Evolutionary conservation across 2,329 filamentous ascomycete species (phyloP), one percentile per base, ranked within the genome.

Genomic region (Scedosporium apiospermum): DNA sequence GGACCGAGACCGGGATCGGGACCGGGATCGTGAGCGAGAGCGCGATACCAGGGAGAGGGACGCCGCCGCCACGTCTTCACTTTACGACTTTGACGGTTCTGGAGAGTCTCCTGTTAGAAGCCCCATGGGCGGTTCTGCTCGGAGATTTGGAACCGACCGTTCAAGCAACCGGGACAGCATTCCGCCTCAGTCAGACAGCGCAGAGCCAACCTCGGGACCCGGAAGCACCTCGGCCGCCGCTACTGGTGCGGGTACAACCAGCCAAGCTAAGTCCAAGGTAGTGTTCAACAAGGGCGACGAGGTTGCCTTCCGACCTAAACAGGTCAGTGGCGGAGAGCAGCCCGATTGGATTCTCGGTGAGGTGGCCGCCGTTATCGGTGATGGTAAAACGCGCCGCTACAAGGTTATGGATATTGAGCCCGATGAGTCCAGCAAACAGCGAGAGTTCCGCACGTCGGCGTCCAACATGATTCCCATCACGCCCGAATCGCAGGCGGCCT

Each of bases 331-430:
- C 59, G 67, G 80, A 78, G 71, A 83, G 72, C 70, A 77, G 74
- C 67, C 69, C 21, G 87, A 89, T 67, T 89, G 86, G 80, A 93
- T 93, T 62, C 83, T 93, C 58, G 90, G 90, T 60, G 88, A 89
- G 64, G 90, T 93, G 60, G 88, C 89, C 64, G 84, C 85, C 61
- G 87, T 93, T 14, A 81, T 86, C 61, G 89, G 89, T 14, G 89
- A 93, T 64, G 88, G 88, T 62, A 92, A 91, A 72, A 88, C 86
- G 70, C 82, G 89, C 69, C 84, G 88, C 55, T 93, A 93, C 75
- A 88, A 89, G 72, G 89, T 93, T 26, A 85, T 91, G 68, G 90
- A 93, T 69, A 88, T 89, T 34, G 89, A 91, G 70, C 88, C 89
- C 1, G 90, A 91, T 68, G 85, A 84, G 70, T 30, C 57, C 2